Percentiles rank a stretch among this genome's conserved stretches.
phyloP scores from a whole-genome alignment of 805 yeast genomes.

The Blastobotrys mokoenaii region DNA sequence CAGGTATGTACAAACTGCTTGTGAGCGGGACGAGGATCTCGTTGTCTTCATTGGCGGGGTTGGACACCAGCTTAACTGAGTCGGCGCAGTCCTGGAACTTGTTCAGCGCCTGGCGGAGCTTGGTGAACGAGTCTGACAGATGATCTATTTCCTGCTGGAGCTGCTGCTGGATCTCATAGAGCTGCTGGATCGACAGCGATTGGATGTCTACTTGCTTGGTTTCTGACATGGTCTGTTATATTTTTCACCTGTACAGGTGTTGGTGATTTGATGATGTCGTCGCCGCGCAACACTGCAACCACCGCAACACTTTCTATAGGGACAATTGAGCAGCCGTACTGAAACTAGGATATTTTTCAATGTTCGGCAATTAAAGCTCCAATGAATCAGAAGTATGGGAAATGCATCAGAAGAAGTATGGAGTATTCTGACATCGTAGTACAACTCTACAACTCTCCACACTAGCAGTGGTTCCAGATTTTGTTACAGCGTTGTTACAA shows the following conservation, averaged over 20 bases:
- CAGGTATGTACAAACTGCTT: slow-evolving; percentile 83
- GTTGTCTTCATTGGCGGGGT: slow-evolving; percentile 35
- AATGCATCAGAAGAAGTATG: too few species aligned
- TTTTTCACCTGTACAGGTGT: not conserved
- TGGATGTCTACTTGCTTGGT: slow-evolving; percentile 48
- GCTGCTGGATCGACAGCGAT: slow-evolving; percentile 72
- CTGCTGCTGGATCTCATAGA: slow-evolving; percentile 72
- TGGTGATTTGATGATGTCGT: not conserved
- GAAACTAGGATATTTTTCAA: too few species aligned
- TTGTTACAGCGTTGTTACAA: too few species aligned
- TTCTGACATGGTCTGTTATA: not conserved
- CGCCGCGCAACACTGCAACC: too few species aligned
- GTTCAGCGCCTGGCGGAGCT: slow-evolving; percentile 70
- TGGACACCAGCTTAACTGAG: slow-evolving; percentile 51
- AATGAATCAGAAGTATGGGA: too few species aligned
- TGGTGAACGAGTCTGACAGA: slow-evolving; percentile 72
- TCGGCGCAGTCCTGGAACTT: slow-evolving; percentile 75
- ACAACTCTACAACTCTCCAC: too few species aligned
- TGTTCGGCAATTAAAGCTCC: too few species aligned
- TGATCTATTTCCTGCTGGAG: slow-evolving; percentile 82
- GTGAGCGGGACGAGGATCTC: slow-evolving; percentile 80
- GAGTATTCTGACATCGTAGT: too few species aligned
- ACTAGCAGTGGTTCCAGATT: too few species aligned
- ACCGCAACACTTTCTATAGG: too few species aligned
- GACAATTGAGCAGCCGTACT: too few species aligned